Conservation (phyloP, 2,329 filamentous ascomycete genomes). For the Stagonosporopsis vannaccii region DNA sequence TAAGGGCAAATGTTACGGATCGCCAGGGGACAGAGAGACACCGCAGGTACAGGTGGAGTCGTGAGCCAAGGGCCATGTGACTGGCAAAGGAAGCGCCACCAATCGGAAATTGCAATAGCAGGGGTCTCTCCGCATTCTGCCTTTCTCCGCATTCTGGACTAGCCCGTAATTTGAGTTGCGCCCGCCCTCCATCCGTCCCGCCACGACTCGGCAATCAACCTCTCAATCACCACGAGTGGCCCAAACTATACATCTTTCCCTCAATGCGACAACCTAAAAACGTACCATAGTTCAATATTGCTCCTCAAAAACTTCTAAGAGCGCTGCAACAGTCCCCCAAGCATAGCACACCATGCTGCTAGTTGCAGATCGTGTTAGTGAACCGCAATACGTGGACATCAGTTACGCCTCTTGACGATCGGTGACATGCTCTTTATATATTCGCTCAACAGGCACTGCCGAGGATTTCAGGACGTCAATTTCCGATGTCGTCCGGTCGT, state of each 20-base stretch:
- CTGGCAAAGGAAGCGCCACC: constrained; percentile 19
- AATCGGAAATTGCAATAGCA: constrained; percentile 16
- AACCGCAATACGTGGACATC: neutral
- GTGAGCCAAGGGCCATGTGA: constrained; percentile 17
- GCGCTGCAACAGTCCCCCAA: neutral
- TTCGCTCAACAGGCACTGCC: neutral
- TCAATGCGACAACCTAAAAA: neutral
- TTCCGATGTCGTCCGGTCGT: neutral
- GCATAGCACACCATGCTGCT: neutral
- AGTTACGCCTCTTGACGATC: neutral
- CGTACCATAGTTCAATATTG: neutral
- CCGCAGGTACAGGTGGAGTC: constrained; percentile 17
- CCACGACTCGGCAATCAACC: neutral
- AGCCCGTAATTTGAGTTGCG: constrained; percentile 8
- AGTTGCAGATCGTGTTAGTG: neutral
- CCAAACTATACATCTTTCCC: neutral
- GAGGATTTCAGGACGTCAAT: neutral
- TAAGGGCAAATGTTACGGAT: constrained; percentile 17
- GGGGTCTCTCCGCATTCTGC: constrained; percentile 12
- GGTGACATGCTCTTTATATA: constrained; percentile 4
- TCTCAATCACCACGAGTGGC: neutral
- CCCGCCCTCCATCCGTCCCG: neutral
- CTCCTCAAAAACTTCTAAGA: neutral
- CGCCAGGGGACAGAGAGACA: constrained; percentile 12
- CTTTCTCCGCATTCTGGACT: neutral